phyloP scores from a whole-genome alignment of 1,139 yeast genomes.

The Yamadazyma sp. region DNA sequence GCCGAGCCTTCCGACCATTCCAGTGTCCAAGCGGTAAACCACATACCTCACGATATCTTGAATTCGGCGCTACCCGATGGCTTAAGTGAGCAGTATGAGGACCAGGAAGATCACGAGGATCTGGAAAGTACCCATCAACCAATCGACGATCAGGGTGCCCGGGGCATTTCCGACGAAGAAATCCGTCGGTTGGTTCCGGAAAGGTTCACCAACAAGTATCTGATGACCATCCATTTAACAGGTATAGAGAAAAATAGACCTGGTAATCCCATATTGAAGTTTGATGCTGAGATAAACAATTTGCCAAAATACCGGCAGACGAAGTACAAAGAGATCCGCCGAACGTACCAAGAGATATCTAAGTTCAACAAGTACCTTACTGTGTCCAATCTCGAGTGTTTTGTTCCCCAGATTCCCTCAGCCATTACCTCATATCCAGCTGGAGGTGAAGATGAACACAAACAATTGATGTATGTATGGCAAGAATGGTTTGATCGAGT shows the following conservation, averaged over 20 bases:
- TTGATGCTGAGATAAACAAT: constrained; percentile 44
- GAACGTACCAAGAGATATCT: constrained; percentile 77
- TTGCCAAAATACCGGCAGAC: constrained; percentile 76
- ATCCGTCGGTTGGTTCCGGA: constrained; percentile 52
- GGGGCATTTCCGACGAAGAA: constrained; percentile 29
- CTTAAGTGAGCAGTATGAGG: background rate
- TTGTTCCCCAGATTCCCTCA: constrained; percentile 85
- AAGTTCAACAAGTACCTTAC: constrained; percentile 76
- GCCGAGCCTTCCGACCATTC: constrained; percentile 27
- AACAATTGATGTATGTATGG: constrained; percentile 56
- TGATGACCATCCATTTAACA: constrained; percentile 27
- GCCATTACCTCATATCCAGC: constrained; percentile 75
- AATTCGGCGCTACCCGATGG: constrained; percentile 4
- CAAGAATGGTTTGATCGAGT: constrained; percentile 89
- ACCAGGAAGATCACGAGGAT: background rate
- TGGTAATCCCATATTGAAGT: constrained; percentile 45
- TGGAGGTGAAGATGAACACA: constrained; percentile 79
- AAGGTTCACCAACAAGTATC: constrained; percentile 39
- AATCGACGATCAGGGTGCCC: constrained; percentile 1
- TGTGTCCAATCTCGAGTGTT: constrained; percentile 84
- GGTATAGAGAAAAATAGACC: constrained; percentile 41
- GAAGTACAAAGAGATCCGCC: constrained; percentile 69
- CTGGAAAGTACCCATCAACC: constrained; percentile 7
- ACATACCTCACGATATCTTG: constrained; percentile 5
- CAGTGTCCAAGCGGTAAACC: constrained; percentile 3